phyloP scores from a whole-genome alignment of 495 filamentous ascomycete genomes.

The Thermothielavioides terrestris region DNA sequence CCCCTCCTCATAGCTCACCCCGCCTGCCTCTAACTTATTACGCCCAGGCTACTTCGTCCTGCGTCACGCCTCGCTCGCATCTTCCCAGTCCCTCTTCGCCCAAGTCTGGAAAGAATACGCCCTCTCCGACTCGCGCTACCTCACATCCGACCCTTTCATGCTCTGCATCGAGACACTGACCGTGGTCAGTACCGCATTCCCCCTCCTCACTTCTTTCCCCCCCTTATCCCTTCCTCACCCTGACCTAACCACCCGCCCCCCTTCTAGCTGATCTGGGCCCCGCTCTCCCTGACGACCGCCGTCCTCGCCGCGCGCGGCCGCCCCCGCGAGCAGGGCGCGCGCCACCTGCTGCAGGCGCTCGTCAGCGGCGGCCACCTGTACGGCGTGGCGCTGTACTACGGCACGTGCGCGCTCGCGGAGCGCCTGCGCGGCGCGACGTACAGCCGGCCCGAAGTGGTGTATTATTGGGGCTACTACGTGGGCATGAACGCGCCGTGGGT shows the following conservation, averaged over 20 bases:
- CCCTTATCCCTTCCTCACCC: background rate
- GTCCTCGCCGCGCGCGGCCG: slow-evolving; percentile 51
- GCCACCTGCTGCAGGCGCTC: slow-evolving; percentile 63
- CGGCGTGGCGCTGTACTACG: slow-evolving; percentile 78
- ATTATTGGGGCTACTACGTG: slow-evolving; percentile 85
- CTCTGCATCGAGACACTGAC: slow-evolving; percentile 80
- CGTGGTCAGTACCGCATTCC: slow-evolving; percentile 43
- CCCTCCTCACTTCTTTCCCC: background rate
- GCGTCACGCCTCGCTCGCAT: slow-evolving; percentile 45
- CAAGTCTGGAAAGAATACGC: slow-evolving; percentile 90
- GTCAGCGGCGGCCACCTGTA: slow-evolving; percentile 78
- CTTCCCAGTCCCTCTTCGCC: slow-evolving; percentile 48
- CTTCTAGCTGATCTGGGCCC: slow-evolving; percentile 55
- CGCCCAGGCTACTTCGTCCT: slow-evolving; percentile 61
- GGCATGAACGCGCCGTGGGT: slow-evolving; percentile 85
- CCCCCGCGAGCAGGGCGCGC: slow-evolving; percentile 39
- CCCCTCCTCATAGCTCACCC: background rate
- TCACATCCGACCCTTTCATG: slow-evolving; percentile 71
- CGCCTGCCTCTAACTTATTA: background rate
- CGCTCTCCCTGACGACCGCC: slow-evolving; percentile 63
- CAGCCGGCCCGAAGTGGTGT: slow-evolving; percentile 67
- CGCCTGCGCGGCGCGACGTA: slow-evolving; percentile 49
- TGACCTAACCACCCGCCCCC: background rate
- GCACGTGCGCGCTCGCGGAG: slow-evolving; percentile 64
- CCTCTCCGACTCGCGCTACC: slow-evolving; percentile 72